Conservation (phyloP, 2,329 filamentous ascomycete genomes). For the Alternaria conjuncta region DNA sequence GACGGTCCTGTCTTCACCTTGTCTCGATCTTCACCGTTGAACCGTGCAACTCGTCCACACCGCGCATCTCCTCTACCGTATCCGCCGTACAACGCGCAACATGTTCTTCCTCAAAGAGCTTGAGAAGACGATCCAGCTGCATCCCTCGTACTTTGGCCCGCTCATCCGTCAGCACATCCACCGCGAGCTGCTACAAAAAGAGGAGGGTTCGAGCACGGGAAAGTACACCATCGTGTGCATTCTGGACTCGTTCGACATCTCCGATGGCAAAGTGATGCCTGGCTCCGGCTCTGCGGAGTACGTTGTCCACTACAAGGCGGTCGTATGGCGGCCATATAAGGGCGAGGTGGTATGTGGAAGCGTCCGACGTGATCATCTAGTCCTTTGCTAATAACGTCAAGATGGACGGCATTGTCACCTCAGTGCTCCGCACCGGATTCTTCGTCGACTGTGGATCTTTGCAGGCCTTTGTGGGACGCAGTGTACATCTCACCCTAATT, state of each 20-base stretch:
- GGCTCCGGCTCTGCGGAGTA: conserved; percentile 93
- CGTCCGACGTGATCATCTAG: not conserved
- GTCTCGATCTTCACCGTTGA: conserved; percentile 8
- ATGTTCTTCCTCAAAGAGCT: conserved; percentile 99
- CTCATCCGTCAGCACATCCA: conserved; percentile 93
- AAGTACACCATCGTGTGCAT: conserved; percentile 98
- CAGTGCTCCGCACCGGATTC: conserved; percentile 90
- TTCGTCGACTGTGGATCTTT: conserved; percentile 83
- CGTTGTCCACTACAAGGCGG: conserved; percentile 90
- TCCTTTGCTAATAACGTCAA: conserved; percentile 50
- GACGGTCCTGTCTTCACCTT: conserved; percentile 11
- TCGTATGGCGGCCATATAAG: conserved; percentile 97
- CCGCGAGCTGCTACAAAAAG: conserved; percentile 86
- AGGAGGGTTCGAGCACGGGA: conserved; percentile 93
- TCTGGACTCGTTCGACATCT: conserved; percentile 95
- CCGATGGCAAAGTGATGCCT: conserved; percentile 88
- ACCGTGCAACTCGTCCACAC: conserved; percentile 21
- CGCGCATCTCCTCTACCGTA: conserved; percentile 9
- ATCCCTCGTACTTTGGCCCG: conserved; percentile 95
- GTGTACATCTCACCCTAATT: conserved; percentile 63
- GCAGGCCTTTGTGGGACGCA: conserved; percentile 78
- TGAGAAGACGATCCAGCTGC: conserved; percentile 91
- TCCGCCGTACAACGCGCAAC: conserved; percentile 35
- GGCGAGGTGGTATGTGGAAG: conserved; percentile 83
- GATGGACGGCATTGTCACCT: conserved; percentile 93